These are phyloP conservation scores for Plasmopara muralis DNA, from an alignment of 352 stramenopile genomes.

Conservation along the genomic window DNA sequence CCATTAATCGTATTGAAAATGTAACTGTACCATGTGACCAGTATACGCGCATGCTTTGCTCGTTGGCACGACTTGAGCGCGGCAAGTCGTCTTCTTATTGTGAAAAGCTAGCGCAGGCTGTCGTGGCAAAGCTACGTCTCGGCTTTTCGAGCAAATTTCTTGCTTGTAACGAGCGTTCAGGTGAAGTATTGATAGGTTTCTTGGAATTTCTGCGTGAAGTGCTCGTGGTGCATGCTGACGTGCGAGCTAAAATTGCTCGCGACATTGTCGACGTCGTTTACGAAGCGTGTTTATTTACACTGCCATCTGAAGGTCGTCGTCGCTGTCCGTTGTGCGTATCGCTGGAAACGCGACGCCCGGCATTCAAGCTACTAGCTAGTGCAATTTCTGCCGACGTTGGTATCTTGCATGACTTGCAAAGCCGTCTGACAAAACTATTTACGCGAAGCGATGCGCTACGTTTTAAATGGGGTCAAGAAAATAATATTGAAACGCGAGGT, in stretches of 20 bases:
- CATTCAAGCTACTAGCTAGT: conserved; percentile 76
- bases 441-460: conserved; percentile 51
- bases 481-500: conserved; percentile 69
- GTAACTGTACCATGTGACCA: conserved; percentile 59
- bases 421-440: conserved; percentile 54
- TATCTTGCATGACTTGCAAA: conserved; percentile 57
- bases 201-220: conserved; percentile 76
- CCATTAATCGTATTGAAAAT: conserved; percentile 55
- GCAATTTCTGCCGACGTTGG: conserved; percentile 60
- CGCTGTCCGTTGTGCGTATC: conserved; percentile 70
- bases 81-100: conserved; percentile 38
- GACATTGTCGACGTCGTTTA: conserved; percentile 79
- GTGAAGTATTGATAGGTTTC: conserved; percentile 65
- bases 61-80: conserved; percentile 55
- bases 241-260: conserved; percentile 44
- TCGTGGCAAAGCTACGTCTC: conserved; percentile 52
- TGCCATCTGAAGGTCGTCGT: conserved; percentile 55
- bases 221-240: conserved; percentile 41
- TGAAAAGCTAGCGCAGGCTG: conserved; percentile 39
- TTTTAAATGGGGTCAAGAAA: conserved; percentile 79
- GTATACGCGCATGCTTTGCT: conserved; percentile 63
- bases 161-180: conserved; percentile 57
- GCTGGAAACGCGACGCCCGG: conserved; percentile 64
- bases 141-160: conserved; percentile 80
- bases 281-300: conserved; percentile 78